A percentile compares a stretch with the other conserved stretches of the same genome.
Evolutionary conservation across 1,284 basidiomycete genomes (phyloP).

Genomic region (Microstroma glucosiphilum): DNA sequence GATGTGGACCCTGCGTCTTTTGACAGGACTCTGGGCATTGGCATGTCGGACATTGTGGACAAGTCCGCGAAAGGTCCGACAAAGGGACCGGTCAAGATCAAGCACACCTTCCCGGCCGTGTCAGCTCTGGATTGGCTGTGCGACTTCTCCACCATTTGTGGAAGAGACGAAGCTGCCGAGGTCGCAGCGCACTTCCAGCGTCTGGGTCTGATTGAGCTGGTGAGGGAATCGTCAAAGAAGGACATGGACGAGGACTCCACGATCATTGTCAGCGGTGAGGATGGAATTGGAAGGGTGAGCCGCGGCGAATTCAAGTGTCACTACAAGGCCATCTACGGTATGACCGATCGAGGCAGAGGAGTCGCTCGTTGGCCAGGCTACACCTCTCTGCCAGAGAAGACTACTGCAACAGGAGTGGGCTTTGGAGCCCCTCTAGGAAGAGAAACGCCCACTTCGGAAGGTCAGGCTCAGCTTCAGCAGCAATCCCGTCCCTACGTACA

Average conservation of each 20-base stretch:
- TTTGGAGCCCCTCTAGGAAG: background rate
- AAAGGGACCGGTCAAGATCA: slow-evolving; percentile 53
- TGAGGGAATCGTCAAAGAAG: slow-evolving; percentile 55
- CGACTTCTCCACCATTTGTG: slow-evolving; percentile 93
- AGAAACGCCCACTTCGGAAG: background rate
- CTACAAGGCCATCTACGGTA: slow-evolving; percentile 83
- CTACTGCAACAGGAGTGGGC: background rate
- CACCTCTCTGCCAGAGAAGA: slow-evolving; percentile 3
- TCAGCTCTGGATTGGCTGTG: slow-evolving; percentile 91
- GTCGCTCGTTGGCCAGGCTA: slow-evolving; percentile 65
- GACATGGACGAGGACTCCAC: slow-evolving; percentile 32
- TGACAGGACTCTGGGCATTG: slow-evolving; percentile 55
- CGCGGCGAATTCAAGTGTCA: slow-evolving; percentile 80
- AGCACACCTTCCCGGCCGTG: slow-evolving; percentile 78
- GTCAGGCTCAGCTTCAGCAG: background rate
- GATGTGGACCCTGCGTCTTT: slow-evolving; percentile 19
- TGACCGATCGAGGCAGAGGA: slow-evolving; percentile 81
- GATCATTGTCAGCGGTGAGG: slow-evolving; percentile 38
- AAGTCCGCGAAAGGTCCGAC: slow-evolving; percentile 63
- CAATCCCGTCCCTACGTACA: background rate
- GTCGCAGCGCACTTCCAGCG: slow-evolving; percentile 95
- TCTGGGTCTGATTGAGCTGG: slow-evolving; percentile 79
- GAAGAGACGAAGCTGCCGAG: slow-evolving; percentile 92
- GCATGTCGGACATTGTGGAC: slow-evolving; percentile 61
- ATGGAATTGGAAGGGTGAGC: slow-evolving; percentile 26